Percentiles rank a stretch among this genome's conserved stretches.
Evolutionary conservation across 2,329 filamentous ascomycete species (phyloP).

Genomic region (Diaporthe helianthi): DNA sequence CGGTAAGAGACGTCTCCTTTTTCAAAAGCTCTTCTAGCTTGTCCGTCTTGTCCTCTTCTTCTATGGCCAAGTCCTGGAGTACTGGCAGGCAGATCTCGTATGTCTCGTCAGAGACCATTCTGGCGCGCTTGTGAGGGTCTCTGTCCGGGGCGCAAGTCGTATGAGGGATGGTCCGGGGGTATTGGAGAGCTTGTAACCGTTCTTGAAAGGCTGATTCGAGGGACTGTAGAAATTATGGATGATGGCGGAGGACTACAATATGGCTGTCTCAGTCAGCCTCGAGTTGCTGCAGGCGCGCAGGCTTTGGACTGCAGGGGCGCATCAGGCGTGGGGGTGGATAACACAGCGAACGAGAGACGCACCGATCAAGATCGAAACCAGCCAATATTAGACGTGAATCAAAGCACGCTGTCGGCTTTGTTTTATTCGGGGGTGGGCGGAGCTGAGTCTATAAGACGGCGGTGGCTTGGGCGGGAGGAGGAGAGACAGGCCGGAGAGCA

Average conservation of each 20-base stretch:
- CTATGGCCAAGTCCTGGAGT: conserved; percentile 79
- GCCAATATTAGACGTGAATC: conserved; percentile 15
- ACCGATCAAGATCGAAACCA: conserved; percentile 1
- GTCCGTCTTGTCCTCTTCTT: conserved; percentile 96
- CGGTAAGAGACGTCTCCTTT: conserved; percentile 77
- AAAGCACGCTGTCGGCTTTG: conserved; percentile 14
- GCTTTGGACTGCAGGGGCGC: conserved; percentile 10
- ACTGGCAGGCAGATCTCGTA: conserved; percentile 92
- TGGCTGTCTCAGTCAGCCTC: conserved; percentile 32
- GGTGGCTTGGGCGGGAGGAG: conserved; percentile 34
- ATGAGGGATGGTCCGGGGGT: neutral
- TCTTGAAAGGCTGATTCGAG: conserved; percentile 11
- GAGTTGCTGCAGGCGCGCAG: neutral
- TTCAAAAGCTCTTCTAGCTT: conserved; percentile 85
- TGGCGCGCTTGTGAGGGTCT: conserved; percentile 4
- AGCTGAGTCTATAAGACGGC: conserved; percentile 30
- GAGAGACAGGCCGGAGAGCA: conserved; percentile 34
- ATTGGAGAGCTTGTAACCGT: neutral
- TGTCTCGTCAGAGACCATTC: conserved; percentile 90
- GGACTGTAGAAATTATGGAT: conserved; percentile 9
- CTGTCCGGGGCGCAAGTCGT: conserved; percentile 23
- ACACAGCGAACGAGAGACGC: conserved; percentile 10
- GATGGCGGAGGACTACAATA: conserved; percentile 15
- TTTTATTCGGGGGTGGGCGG: conserved; percentile 35
- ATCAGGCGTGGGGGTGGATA: conserved; percentile 3